A percentile compares a stretch with the other conserved stretches of the same genome.
Conservation (phyloP, 768 basidiomycete genomes). For the Termitomyces sp. region DNA sequence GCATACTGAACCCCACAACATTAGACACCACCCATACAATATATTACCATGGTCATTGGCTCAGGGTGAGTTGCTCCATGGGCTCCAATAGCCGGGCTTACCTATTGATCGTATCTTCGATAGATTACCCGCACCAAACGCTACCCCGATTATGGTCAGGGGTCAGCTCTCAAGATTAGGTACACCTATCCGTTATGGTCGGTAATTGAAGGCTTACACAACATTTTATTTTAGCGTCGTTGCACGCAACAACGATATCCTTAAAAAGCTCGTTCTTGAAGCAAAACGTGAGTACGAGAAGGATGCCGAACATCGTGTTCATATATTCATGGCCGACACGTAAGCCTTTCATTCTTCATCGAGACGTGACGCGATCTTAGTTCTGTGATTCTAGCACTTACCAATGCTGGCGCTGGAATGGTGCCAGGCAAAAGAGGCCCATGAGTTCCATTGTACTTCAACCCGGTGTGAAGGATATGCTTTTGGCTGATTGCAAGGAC, state of each 20-base stretch:
- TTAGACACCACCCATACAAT: slow-evolving; percentile 85
- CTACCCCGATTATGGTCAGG: slow-evolving; percentile 72
- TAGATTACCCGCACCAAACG: slow-evolving; percentile 82
- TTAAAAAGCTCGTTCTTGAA: slow-evolving; percentile 83
- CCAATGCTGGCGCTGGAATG: slow-evolving; percentile 85
- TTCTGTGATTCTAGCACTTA: slow-evolving; percentile 44
- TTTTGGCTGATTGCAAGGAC: slow-evolving; percentile 81
- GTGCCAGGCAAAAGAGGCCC: slow-evolving; percentile 82
- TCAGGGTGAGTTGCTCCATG: slow-evolving; percentile 50
- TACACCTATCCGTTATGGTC: slow-evolving; percentile 24
- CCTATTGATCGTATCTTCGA: slow-evolving; percentile 11
- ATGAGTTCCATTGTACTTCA: slow-evolving; percentile 92
- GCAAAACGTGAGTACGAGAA: slow-evolving; percentile 89
- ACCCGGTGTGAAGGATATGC: slow-evolving; percentile 89
- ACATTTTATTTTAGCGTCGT: slow-evolving; percentile 56
- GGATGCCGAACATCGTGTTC: slow-evolving; percentile 86
- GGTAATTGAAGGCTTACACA: slow-evolving; percentile 11
- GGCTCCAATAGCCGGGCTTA: slow-evolving; percentile 10
- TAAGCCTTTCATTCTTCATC: slow-evolving; percentile 35
- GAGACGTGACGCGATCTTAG: neutral
- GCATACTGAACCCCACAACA: slow-evolving; percentile 4
- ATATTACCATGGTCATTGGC: slow-evolving; percentile 87
- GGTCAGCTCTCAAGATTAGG: slow-evolving; percentile 79
- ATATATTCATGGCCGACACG: slow-evolving; percentile 88
- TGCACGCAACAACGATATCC: slow-evolving; percentile 82